These are phyloP conservation scores for Nannizziopsis barbatae DNA, from an alignment of 2,329 filamentous ascomycete species.

Conservation along the genomic window DNA sequence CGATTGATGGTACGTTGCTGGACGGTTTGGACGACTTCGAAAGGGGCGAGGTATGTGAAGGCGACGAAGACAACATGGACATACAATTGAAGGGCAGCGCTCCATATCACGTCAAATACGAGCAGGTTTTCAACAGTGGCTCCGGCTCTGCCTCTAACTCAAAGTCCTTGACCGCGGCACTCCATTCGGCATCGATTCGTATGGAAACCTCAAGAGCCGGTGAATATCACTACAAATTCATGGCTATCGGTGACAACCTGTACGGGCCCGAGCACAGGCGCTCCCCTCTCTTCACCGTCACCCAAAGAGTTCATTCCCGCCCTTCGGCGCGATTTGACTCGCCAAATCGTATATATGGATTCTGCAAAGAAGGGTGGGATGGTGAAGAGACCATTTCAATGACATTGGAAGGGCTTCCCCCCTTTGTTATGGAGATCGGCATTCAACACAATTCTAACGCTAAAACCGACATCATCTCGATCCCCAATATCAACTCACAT, in stretches of 20 bases:
- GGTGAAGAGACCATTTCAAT: slow-evolving; percentile 83
- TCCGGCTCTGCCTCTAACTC: slow-evolving; percentile 55
- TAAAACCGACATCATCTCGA: slow-evolving; percentile 67
- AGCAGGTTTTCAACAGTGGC: slow-evolving; percentile 59
- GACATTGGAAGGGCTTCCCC: slow-evolving; percentile 66
- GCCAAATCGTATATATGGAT: slow-evolving; percentile 88
- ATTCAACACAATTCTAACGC: slow-evolving; percentile 81
- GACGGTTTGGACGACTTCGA: slow-evolving; percentile 47
- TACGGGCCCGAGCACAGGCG: slow-evolving; percentile 63
- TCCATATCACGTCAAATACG: slow-evolving; percentile 74
- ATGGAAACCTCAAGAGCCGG: slow-evolving; percentile 81
- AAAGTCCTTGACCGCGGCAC: slow-evolving; percentile 64
- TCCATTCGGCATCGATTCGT: slow-evolving; percentile 63
- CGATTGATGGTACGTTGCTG: slow-evolving; percentile 41
- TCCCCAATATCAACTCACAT: slow-evolving; percentile 65
- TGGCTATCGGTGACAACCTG: slow-evolving; percentile 68
- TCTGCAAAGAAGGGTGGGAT: slow-evolving; percentile 76
- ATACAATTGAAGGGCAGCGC: slow-evolving; percentile 67
- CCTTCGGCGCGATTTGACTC: slow-evolving; percentile 72
- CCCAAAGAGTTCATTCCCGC: slow-evolving; percentile 73
- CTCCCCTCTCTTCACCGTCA: slow-evolving; percentile 56
- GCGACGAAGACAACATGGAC: slow-evolving; percentile 82
- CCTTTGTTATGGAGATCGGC: slow-evolving; percentile 83
- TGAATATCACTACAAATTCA: slow-evolving; percentile 75
- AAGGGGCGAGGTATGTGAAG: slow-evolving; percentile 82